phyloP scores from a whole-genome alignment of 306 rosid species.

The Gleditsia sinensis region DNA sequence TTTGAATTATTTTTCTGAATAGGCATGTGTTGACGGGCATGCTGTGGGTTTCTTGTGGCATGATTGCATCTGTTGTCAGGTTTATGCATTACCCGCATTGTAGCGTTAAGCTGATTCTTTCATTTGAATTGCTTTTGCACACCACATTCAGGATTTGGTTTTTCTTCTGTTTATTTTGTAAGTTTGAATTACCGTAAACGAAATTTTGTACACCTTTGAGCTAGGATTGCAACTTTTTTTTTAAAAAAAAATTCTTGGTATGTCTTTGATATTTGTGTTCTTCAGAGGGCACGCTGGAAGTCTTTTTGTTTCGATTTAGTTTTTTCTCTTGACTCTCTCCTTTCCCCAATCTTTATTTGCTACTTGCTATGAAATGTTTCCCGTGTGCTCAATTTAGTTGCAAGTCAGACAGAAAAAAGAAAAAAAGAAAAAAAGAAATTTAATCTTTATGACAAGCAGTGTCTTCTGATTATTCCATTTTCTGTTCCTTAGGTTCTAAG shows the following conservation, averaged over 20 bases:
- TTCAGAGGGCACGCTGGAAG: too few relatives aligned
- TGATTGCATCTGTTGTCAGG: constrained; percentile 18
- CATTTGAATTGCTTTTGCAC: neutral
- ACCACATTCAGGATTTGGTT: neutral
- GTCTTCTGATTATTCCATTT: neutral
- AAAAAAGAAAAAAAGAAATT: neutral
- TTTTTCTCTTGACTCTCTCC: too few relatives aligned
- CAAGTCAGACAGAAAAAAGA: neutral
- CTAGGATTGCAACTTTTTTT: too few relatives aligned
- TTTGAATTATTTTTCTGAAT: neutral
- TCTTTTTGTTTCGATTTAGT: too few relatives aligned
- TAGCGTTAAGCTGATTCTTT: neutral
- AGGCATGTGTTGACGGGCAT: too few relatives aligned
- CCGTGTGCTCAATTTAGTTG: neutral
- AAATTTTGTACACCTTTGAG: too few relatives aligned
- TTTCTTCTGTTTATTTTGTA: too few relatives aligned
- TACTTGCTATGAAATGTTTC: too few relatives aligned
- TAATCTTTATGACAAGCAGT: too few relatives aligned
- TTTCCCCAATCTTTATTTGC: too few relatives aligned
- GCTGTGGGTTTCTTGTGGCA: too few relatives aligned
- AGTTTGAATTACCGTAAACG: too few relatives aligned
- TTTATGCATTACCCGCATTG: neutral
- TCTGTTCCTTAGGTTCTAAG: neutral
- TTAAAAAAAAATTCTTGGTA: neutral
- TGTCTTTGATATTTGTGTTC: neutral